Evolutionary conservation across 495 filamentous ascomycete species (phyloP), one percentile per base, ranked within the genome.

Genomic region (Bryoglossum gracile): DNA sequence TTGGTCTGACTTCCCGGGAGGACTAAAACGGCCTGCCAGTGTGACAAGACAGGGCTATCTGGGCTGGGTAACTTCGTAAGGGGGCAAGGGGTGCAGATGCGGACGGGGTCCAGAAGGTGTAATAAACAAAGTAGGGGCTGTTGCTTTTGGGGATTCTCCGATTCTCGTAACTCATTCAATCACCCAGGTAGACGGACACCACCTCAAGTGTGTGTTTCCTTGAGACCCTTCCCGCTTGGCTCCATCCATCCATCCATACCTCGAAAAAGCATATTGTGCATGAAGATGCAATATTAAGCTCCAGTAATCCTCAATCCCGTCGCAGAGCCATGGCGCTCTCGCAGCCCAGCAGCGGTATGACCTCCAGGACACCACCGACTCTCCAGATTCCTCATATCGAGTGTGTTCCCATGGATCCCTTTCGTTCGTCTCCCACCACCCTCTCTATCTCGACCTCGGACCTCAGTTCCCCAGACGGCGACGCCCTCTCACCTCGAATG

Each of bases 361-460:
- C 18, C 34, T 40, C 37, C 37, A 10, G 21, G 8, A 38, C 37
- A 10, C 18, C 18, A 10, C 37, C 37, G 6, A 30, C 26, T 5
- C 41, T 32, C 25, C 18, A 43, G 24, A 4, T 43, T 14, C 41
- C 41, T 16, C 21, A 23, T 4, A 18, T 41, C 9, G 8, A n/a
- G 1, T 30, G 26, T 13, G 13, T 30, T 13, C 26, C 5, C 5
- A 30, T 30, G 26, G 13, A 5, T 13, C 6, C 26, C 5, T 13
- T 13, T 30, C 44, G 43, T 40, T 50, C 35, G 14, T 81, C 78
- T 62, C 90, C 90, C 63, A 80, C 44, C 21, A 39, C 32, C 16
- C 43, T 50, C 25, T 56, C 53, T 23, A 46, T 26, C 42, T 59
- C 53, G 34, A 54, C 50, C 23, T 47, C 53, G 6, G 46, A 50